Base-by-base conservation (phyloP, 768 basidiomycete genomes). In the Naganishia onofrii region DNA sequence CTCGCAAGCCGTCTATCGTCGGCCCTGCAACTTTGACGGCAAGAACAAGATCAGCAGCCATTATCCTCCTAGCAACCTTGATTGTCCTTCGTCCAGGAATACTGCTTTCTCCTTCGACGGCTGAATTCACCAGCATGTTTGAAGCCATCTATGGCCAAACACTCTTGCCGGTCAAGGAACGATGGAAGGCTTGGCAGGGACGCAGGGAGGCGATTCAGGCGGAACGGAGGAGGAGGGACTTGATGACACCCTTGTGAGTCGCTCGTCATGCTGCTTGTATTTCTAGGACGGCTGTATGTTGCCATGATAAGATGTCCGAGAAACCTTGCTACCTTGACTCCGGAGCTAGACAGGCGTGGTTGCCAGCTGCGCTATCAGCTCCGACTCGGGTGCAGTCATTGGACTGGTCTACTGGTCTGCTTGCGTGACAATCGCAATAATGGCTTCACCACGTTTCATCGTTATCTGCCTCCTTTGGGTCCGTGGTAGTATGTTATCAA, bases 171-270 rank as follows among this genome's bases (percentile, higher is more conserved):
- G 38, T 63, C 5, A 23, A 42, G 60, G 42, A 36, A 26, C n/a
- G 17, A 15, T 38, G 38, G 28, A n/a, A 53, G 42, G 29, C 23
- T 21, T 78, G 77, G 78, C 67, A 74, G 67, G 67, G 71, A 19
- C 66, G 66, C 36, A 71, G 71, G 46, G 69, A 71, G 21, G 54
- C 48, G 52, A 69, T 57, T 31, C 54, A 46, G 29, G 73, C 73
- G 29, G 77, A 78, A 70, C 74, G 73, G 53, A 76, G 70, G 71
- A 74, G 74, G 42, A 75, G 72, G 64, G 77, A 75, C 67, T 67
- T 51, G 84, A 86, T 23, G 74, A 89, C 81, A 31, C 81, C 81
- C n/a, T 68, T 81, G 75, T 80, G 46, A 68, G 76, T 66, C 7
- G 6, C 19, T 1, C 23, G 42, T 42, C 15, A 15, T 8, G 9